These are phyloP conservation scores for Cystoisospora suis DNA, from an alignment of 169 alveolate species.

Conservation along the genomic window DNA sequence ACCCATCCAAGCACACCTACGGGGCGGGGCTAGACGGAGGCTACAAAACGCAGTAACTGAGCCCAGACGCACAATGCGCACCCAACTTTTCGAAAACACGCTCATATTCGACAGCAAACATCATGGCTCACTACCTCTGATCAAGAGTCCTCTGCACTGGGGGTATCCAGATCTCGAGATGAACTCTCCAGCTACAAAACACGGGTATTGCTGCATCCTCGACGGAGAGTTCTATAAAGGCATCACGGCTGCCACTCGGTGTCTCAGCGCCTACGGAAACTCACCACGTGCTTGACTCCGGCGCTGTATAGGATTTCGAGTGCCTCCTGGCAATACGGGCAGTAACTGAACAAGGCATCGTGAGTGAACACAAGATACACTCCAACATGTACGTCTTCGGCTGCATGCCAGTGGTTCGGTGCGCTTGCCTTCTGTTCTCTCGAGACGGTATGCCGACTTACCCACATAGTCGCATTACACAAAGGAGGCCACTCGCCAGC, in stretches of 20 bases:
- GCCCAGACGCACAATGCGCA: no score
- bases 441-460: background rate
- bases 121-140: no score
- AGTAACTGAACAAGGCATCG: slow-evolving; percentile 1
- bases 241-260: background rate
- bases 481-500: background rate
- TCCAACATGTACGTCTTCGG: background rate
- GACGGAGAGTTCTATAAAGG: no score
- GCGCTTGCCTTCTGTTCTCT: background rate
- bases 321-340: slow-evolving; percentile 22
- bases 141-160: no score
- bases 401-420: background rate
- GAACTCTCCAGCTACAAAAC: no score
- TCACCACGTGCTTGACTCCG: background rate
- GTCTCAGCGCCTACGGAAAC: background rate
- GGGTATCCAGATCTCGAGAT: no score
- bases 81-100: no score
- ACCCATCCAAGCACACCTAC: no score
- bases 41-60: no score
- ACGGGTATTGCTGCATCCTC: no score
- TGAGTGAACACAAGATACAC: background rate
- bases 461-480: background rate
- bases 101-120: no score
- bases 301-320: background rate
- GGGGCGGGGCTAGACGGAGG: no score